A percentile compares a stretch with the other conserved stretches of the same genome.
Evolutionary conservation across 352 stramenopile species (phyloP).

Genomic region (Globisporangium nagaii): DNA sequence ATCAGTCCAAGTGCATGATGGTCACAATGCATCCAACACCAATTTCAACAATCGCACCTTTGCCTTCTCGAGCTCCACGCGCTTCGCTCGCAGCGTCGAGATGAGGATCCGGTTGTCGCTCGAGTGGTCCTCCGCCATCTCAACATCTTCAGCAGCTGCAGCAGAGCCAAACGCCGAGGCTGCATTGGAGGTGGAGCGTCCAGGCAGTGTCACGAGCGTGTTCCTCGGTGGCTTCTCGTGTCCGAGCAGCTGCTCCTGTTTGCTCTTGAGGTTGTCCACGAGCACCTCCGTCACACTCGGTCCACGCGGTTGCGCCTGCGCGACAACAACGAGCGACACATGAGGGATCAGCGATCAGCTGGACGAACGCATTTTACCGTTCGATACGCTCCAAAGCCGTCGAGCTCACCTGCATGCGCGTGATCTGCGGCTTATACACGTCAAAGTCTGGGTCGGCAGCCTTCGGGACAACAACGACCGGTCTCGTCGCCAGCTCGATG

Average conservation of each 20-base stretch:
- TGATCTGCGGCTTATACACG: constrained; percentile 83
- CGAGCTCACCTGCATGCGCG: constrained; percentile 52
- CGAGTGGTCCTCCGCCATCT: constrained; percentile 22
- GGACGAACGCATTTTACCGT: too few species aligned
- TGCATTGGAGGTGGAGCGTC: constrained; percentile 7
- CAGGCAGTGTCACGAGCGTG: constrained; percentile 45
- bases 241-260: constrained; percentile 63
- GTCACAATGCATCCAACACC: too few species aligned
- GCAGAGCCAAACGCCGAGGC: too few species aligned
- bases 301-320: constrained; percentile 73
- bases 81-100: constrained; percentile 65
- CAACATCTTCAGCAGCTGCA: background rate
- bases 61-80: constrained; percentile 68
- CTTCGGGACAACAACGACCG: constrained; percentile 38
- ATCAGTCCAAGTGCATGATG: too few species aligned
- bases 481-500: constrained; percentile 39
- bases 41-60: constrained; percentile 32
- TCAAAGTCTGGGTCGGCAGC: constrained; percentile 50
- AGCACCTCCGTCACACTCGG: constrained; percentile 74
- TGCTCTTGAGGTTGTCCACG: constrained; percentile 68
- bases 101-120: constrained; percentile 70
- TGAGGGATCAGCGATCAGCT: background rate
- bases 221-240: constrained; percentile 61
- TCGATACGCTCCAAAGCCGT: too few species aligned
- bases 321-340: background rate